These are phyloP conservation scores for Neofusicoccum ribis DNA, from an alignment of 2,329 filamentous ascomycete species.

Conservation along the genomic window DNA sequence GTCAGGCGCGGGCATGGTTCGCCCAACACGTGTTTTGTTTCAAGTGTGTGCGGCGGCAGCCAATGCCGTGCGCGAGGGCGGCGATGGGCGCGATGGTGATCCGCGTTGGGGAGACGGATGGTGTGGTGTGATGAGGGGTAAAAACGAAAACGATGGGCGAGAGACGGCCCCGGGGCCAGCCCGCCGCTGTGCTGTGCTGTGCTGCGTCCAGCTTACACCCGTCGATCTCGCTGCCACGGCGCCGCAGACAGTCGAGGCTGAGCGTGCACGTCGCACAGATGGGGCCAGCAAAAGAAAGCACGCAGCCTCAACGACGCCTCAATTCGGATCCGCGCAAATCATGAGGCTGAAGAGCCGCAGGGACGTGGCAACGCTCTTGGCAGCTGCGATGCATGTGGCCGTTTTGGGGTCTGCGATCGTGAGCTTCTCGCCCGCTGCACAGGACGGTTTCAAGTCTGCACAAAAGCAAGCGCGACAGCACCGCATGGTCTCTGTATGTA, in stretches of 20 bases:
- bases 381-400: background rate
- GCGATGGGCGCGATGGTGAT: background rate
- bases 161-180: background rate
- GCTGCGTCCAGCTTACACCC: background rate
- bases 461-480: background rate
- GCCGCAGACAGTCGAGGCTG: background rate
- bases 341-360: conserved; percentile 4
- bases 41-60: background rate
- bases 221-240: background rate
- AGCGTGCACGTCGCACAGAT: background rate
- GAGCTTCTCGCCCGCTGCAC: background rate
- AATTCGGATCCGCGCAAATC: background rate
- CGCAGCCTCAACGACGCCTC: background rate
- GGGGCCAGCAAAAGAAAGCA: background rate
- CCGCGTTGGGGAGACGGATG: no score
- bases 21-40: conserved; percentile 7
- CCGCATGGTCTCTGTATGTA: background rate
- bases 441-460: background rate
- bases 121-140: background rate
- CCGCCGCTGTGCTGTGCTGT: background rate
- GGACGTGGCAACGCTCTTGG: background rate
- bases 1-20: background rate
- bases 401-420: background rate
- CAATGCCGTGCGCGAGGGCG: background rate
- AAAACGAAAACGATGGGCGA: no score